A percentile compares a stretch with the other conserved stretches of the same genome.
phyloP scores from a whole-genome alignment of 2,329 filamentous ascomycete genomes.

The Fusarium protoensiforme region DNA sequence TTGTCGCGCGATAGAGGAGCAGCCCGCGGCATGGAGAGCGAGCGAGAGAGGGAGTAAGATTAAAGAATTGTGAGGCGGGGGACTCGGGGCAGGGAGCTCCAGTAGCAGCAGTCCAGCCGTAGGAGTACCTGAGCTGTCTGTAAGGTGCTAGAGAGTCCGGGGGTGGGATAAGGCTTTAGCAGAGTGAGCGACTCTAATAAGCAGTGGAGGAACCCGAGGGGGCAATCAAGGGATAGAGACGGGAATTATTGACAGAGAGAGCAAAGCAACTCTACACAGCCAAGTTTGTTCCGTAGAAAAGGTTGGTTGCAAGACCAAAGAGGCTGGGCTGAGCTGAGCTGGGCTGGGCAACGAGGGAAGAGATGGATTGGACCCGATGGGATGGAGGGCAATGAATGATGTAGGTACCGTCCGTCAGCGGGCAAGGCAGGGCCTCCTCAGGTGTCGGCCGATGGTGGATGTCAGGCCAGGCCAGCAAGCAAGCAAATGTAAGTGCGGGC shows the following conservation, averaged over 20 bases:
- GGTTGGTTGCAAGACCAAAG: neutral
- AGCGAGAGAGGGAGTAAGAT: conserved; percentile 32
- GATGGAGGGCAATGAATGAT: neutral
- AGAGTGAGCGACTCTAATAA: conserved; percentile 2
- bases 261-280: neutral
- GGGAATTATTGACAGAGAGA: neutral
- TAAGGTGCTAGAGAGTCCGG: conserved; percentile 7
- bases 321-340: neutral
- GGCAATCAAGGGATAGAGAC: neutral
- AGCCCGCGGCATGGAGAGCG: conserved; percentile 31
- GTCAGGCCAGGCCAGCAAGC: conserved; percentile 7
- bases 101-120: conserved; percentile 19
- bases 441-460: neutral
- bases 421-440: neutral
- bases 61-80: conserved; percentile 35
- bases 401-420: neutral
- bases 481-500: conserved; percentile 4
- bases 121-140: neutral
- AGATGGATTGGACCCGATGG: neutral
- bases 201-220: neutral
- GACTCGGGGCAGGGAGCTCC: conserved; percentile 28
- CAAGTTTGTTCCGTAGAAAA: neutral
- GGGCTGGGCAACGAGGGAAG: neutral
- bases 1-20: conserved; percentile 26
- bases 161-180: neutral